These are phyloP conservation scores for Lasiosphaeris hirsuta DNA, from an alignment of 495 filamentous ascomycete species.

Conservation along the genomic window DNA sequence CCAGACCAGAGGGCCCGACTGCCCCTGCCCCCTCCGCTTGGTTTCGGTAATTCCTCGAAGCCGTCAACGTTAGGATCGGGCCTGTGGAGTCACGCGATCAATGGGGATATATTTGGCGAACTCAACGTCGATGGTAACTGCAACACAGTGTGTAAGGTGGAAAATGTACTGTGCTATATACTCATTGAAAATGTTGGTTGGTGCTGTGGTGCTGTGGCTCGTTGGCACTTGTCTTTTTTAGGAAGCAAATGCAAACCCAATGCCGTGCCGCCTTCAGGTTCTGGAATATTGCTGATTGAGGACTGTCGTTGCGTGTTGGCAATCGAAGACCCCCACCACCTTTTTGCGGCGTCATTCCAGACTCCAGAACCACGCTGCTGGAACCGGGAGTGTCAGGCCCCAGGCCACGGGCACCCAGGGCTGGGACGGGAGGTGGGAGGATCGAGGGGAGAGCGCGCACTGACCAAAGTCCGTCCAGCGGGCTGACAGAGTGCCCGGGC, in stretches of 20 bases:
- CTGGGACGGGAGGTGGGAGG: neutral
- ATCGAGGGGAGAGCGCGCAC: neutral
- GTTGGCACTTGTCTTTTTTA: no score
- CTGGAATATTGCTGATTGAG: slow-evolving; percentile 1
- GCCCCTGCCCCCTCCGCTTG: no score
- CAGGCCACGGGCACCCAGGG: neutral
- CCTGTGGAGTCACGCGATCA: slow-evolving; percentile 10
- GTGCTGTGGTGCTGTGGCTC: no score
- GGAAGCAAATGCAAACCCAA: neutral
- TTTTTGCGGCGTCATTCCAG: slow-evolving; percentile 10
- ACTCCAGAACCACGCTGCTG: slow-evolving; percentile 20
- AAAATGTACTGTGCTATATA: neutral
- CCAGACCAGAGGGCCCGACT: no score
- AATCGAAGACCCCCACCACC: slow-evolving; percentile 14
- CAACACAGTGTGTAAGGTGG: neutral
- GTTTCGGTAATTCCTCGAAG: neutral
- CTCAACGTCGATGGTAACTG: slow-evolving; percentile 1
- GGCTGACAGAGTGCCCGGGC: no score
- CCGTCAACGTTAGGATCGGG: neutral
- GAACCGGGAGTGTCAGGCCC: slow-evolving; percentile 12
- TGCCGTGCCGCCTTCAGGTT: neutral
- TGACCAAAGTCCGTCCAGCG: neutral
- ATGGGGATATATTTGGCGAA: slow-evolving; percentile 9
- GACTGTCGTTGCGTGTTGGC: neutral
- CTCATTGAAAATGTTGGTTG: no score